A percentile compares a stretch with the other conserved stretches of the same genome.
phyloP scores from a whole-genome alignment of 768 basidiomycete species.

The Tricholoma hemisulphureum region DNA sequence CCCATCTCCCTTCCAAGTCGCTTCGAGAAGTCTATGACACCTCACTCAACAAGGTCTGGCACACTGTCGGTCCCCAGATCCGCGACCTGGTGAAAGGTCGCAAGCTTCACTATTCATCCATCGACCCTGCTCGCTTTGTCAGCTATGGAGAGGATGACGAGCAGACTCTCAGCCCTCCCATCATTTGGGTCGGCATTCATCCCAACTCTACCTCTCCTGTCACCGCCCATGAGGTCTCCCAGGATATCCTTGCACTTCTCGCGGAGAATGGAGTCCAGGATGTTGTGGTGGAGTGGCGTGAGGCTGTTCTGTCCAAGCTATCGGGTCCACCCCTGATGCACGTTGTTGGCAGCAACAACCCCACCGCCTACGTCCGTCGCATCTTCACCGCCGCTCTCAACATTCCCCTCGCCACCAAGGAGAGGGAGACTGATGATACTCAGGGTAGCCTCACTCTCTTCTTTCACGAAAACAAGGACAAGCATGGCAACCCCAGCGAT shows the following conservation, averaged over 20 bases:
- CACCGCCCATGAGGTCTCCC: slow-evolving; percentile 31
- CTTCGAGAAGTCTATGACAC: slow-evolving; percentile 32
- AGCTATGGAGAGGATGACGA: neutral
- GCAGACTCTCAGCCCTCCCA: slow-evolving; percentile 28
- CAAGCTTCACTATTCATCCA: slow-evolving; percentile 24
- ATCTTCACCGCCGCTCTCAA: slow-evolving; percentile 26
- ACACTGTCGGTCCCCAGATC: slow-evolving; percentile 32
- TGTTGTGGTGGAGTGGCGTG: slow-evolving; percentile 39
- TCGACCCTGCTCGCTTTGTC: slow-evolving; percentile 23
- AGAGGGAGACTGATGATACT: slow-evolving; percentile 18
- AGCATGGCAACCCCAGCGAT: slow-evolving; percentile 21
- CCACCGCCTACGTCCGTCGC: slow-evolving; percentile 20
- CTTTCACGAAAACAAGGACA: slow-evolving; percentile 31
- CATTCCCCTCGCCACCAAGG: slow-evolving; percentile 24
- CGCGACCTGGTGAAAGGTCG: slow-evolving; percentile 21
- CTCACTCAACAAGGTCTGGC: slow-evolving; percentile 34
- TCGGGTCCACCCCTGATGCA: slow-evolving; percentile 23
- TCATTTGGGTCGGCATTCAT: slow-evolving; percentile 37
- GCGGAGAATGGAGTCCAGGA: slow-evolving; percentile 23
- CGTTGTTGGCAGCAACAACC: slow-evolving; percentile 16
- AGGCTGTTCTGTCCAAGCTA: slow-evolving; percentile 29
- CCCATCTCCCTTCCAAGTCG: slow-evolving; percentile 29
- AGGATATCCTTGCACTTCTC: slow-evolving; percentile 37
- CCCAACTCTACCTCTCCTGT: slow-evolving; percentile 32
- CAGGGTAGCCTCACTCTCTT: slow-evolving; percentile 30